phyloP scores from a whole-genome alignment of 768 basidiomycete genomes.

The Ramaria rubella region DNA sequence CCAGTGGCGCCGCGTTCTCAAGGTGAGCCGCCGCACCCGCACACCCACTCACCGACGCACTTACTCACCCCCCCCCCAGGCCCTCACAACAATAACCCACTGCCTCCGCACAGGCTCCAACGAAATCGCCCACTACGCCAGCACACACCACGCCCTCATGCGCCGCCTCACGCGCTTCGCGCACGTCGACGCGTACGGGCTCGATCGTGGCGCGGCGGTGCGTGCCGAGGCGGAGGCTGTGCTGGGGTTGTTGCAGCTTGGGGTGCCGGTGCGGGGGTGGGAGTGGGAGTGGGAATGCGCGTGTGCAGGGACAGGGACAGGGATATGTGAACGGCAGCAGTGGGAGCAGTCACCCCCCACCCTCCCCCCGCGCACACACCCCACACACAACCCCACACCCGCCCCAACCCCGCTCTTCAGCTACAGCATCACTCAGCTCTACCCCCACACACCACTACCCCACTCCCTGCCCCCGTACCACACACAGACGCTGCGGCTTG shows the following conservation, averaged over 20 bases:
- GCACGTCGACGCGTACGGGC: background rate
- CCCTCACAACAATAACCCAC: background rate
- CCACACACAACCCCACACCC: too few relatives aligned
- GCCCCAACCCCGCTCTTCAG: too few relatives aligned
- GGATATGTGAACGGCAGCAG: background rate
- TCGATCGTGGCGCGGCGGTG: background rate
- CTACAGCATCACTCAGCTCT: background rate
- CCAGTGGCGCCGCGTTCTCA: slow-evolving; percentile 1
- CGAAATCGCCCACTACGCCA: background rate
- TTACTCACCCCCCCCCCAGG: background rate
- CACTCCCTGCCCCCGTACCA: too few relatives aligned
- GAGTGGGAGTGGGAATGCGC: background rate
- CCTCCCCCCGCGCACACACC: background rate
- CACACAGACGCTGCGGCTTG: too few relatives aligned
- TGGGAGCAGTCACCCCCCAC: background rate
- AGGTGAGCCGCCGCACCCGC: background rate
- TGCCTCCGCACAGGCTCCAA: background rate
- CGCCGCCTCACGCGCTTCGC: background rate
- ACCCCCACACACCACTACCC: background rate
- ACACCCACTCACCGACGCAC: background rate
- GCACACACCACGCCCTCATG: background rate
- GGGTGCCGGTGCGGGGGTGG: background rate
- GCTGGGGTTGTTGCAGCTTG: background rate
- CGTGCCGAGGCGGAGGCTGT: background rate
- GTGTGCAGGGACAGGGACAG: too few relatives aligned